These are phyloP conservation scores for Ogataea corticis DNA, from an alignment of 805 yeast species.

Conservation along the genomic window DNA sequence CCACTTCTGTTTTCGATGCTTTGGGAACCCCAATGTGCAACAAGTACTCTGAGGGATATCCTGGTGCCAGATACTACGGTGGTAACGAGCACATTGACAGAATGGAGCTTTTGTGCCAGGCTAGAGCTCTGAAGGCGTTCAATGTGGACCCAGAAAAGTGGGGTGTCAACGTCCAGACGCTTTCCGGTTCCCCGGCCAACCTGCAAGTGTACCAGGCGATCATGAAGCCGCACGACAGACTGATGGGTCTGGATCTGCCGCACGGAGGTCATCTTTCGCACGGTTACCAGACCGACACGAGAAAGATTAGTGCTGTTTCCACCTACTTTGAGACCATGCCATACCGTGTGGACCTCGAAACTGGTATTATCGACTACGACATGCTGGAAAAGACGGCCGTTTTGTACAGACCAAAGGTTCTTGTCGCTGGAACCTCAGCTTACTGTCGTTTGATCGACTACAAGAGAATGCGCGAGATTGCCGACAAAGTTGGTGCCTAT, in stretches of 20 bases:
- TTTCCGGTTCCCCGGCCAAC: slow-evolving; percentile 98
- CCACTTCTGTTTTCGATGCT: slow-evolving; percentile 93
- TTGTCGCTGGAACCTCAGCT: slow-evolving; percentile 98
- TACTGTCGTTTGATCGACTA: slow-evolving; percentile 96
- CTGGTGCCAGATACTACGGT: slow-evolving; percentile 98
- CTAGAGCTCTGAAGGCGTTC: slow-evolving; percentile 92
- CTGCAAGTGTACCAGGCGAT: slow-evolving; percentile 94
- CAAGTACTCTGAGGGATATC: slow-evolving; percentile 99
- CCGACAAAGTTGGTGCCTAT: slow-evolving; percentile 97
- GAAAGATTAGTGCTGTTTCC: slow-evolving; percentile 93
- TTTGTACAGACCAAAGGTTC: slow-evolving; percentile 91
- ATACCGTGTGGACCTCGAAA: slow-evolving; percentile 86
- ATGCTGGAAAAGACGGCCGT: slow-evolving; percentile 88
- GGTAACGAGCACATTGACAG: slow-evolving; percentile 97
- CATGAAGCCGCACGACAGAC: slow-evolving; percentile 92
- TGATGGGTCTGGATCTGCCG: slow-evolving; percentile 97
- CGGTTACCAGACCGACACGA: slow-evolving; percentile 93
- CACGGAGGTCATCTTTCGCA: slow-evolving; percentile 99
- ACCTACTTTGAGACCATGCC: slow-evolving; percentile 99
- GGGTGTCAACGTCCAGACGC: slow-evolving; percentile 98
- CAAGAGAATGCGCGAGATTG: slow-evolving; percentile 93
- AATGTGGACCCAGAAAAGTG: slow-evolving; percentile 75
- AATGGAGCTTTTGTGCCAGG: slow-evolving; percentile 89
- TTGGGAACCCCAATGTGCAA: slow-evolving; percentile 97
- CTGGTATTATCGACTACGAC: slow-evolving; percentile 96